Evolutionary conservation across 1,139 yeast species (phyloP).

Genomic region (Zygoascus meyerae): DNA sequence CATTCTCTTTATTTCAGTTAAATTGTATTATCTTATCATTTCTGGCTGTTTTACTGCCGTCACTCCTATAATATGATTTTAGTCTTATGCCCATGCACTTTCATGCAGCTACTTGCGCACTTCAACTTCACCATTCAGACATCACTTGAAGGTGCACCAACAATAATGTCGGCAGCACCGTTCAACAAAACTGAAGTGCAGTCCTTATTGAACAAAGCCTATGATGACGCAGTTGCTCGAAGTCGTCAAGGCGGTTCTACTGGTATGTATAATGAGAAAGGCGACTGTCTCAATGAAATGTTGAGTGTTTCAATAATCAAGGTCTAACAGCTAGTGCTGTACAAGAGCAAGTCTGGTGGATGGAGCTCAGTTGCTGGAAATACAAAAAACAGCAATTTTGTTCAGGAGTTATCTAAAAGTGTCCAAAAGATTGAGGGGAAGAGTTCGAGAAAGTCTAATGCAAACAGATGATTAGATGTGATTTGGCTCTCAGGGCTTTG

Average conservation of each 20-base stretch:
- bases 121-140: no score
- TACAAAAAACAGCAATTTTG: slow-evolving; percentile 17
- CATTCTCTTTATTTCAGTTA: no score
- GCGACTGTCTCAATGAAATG: no score
- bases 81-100: no score
- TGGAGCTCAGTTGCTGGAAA: slow-evolving; percentile 18
- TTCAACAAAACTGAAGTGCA: slow-evolving; percentile 27
- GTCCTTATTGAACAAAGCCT: slow-evolving; percentile 20
- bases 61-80: no score
- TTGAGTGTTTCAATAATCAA: background rate
- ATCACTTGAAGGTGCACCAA: background rate
- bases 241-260: background rate
- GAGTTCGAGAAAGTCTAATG: background rate
- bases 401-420: slow-evolving; percentile 20
- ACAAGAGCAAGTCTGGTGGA: slow-evolving; percentile 24
- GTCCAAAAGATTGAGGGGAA: slow-evolving; percentile 9
- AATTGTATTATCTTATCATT: no score
- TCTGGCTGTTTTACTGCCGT: no score
- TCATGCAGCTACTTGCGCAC: no score
- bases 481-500: no score
- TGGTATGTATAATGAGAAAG: background rate
- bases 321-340: slow-evolving; percentile 14
- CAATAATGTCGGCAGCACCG: slow-evolving; percentile 12
- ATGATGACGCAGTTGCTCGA: slow-evolving; percentile 16
- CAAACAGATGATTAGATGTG: no score